Evolutionary conservation across 1,139 yeast genomes (phyloP), one percentile per base, ranked within the genome.

Genomic region (Yamadazyma dushanensis): DNA sequence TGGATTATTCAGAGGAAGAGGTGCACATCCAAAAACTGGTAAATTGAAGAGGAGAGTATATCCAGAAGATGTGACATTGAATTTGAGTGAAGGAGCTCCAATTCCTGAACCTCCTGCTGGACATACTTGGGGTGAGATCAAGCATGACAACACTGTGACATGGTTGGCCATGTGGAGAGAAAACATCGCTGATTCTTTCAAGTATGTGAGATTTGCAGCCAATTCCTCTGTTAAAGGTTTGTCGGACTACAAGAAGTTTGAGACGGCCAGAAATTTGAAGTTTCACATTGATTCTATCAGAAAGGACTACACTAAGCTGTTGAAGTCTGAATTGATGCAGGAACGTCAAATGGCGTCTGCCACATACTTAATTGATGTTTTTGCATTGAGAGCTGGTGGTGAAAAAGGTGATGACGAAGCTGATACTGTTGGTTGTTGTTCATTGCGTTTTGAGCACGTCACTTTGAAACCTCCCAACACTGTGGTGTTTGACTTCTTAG

Each of bases 151-250:
- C 47, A 84, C 92, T 0, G 97, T 90, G 19, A 81, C 94, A 5
- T 92, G 98, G 98, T 70, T 90, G 40, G 97, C 97, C 0, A 89
- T 84, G 84, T 90, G 97, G 97, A 83, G 84, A 56, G 97, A 90
- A 60, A 90, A 90, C 52, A 86, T 90, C 46, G 81, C 88, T 38
- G 88, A 85, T 48, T 74, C 83, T 24, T 77, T 80, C 51, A 90
- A 90, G 59, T 92, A 90, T 57, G 97, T 90, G 35, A 70, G 95
- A 57, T 79, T 90, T 61, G 96, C 96, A 2, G 95, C 94, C 21
- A 87, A 81, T 51, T 89, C 97, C 1, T 85, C 96, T 1, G 67
- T 90, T 44, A 90, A 90, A 59, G 97, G 97, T 31, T 83, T 83
- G 61, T 82, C 94, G 46, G 98, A 90, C 58, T 84, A 71, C 57